Evolutionary conservation across 163 green algal species (phyloP), one percentile per base, ranked within the genome.

Genomic region (Scenedesmus sp.): DNA sequence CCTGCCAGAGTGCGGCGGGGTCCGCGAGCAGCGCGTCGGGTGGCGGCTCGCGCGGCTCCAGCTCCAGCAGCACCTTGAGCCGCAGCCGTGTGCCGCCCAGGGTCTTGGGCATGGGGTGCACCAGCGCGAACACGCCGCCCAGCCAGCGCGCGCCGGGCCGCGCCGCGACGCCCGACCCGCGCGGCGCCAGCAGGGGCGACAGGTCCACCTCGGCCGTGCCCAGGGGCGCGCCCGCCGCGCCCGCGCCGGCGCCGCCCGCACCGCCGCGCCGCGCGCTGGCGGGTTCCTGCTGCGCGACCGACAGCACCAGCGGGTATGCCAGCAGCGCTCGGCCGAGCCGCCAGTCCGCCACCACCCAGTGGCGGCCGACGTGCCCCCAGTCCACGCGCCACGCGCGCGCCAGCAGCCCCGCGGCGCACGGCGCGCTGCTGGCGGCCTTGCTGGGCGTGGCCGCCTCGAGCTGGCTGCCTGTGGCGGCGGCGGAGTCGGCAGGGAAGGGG

Each of bases 71-170:
- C 60, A 86, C 70, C 51, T 84, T 87, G 53, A 90, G 17, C 17
- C 78, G 63, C 33, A 90, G n/a, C 14, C 60, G 58, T 0, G 60
- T 48, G 47, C 67, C 69, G 20, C 62, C 71, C 45, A 89, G 80
- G 48, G 75, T 39, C 22, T 86, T 85, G 54, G 75, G 56, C 34
- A 77, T 64, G 2, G 86, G 83, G 42, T 89, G 75, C 4, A 91
- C 50, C 28, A 91, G 62, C 4, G 63, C 28, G 63, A 78, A 85
- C 4, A 60, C 78, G 15, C 86, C 83, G 44, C 80, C 84, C 24
- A 89, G 60, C 86, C 86, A 91, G 45, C 83, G 77, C n/a, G n/a
- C n/a, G n/a, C n/a, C n/a, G n/a, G 6, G 39, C 39, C 7, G 7
- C 39, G 39, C 39, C 39, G 39, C 39, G 10, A 47, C 7, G 18